Conservation (phyloP, 2,329 filamentous ascomycete species). For the Scedosporium aurantiacum region DNA sequence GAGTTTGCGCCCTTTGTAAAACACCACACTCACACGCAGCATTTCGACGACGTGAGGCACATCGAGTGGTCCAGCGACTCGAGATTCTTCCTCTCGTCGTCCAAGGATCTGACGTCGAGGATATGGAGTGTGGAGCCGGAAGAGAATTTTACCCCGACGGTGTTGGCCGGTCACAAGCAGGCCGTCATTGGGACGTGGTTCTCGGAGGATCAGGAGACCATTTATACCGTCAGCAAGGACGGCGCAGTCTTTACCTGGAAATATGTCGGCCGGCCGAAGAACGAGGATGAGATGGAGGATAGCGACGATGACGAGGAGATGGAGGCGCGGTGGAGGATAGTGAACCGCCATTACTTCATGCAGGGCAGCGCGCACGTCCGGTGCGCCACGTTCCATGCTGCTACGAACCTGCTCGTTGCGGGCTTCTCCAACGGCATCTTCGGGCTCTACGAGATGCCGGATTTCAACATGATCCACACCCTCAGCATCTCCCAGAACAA, state of each 20-base stretch:
- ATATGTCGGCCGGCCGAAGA: constrained; percentile 55
- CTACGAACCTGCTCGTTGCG: constrained; percentile 84
- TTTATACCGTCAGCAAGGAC: constrained; percentile 94
- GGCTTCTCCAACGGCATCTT: constrained; percentile 95
- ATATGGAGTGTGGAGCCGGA: constrained; percentile 91
- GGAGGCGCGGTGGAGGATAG: constrained; percentile 68
- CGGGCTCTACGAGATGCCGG: constrained; percentile 87
- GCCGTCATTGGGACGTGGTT: constrained; percentile 94
- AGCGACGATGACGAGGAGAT: constrained; percentile 49
- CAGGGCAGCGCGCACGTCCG: constrained; percentile 78
- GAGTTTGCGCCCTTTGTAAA: constrained; percentile 93
- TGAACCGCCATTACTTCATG: constrained; percentile 87
- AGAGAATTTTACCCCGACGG: constrained; percentile 80
- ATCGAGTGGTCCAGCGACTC: constrained; percentile 97
- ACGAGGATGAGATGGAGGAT: constrained; percentile 39
- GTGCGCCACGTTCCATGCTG: constrained; percentile 80
- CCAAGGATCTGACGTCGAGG: constrained; percentile 82
- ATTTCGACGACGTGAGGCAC: constrained; percentile 76
- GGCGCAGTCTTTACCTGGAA: constrained; percentile 94
- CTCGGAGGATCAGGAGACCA: constrained; percentile 83
- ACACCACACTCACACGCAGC: constrained; percentile 74
- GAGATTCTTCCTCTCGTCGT: constrained; percentile 84
- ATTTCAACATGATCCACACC: constrained; percentile 91
- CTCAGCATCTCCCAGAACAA: constrained; percentile 90
- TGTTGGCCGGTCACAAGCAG: constrained; percentile 82